A percentile compares a stretch with the other conserved stretches of the same genome.
Conservation (phyloP, 2,329 filamentous ascomycete species). For the Monilinia polystroma region DNA sequence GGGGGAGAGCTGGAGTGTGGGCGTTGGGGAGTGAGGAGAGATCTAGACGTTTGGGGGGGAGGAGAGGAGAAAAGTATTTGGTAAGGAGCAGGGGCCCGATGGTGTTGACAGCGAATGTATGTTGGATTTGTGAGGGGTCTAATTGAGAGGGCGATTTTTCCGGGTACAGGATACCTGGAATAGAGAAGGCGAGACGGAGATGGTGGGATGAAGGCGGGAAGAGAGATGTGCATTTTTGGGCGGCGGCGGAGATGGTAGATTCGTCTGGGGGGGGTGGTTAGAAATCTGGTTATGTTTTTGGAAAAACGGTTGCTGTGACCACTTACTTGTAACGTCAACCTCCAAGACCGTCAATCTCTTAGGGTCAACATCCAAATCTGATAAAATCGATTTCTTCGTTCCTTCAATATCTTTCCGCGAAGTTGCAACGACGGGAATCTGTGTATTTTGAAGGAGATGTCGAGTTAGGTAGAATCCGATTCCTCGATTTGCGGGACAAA, state of each 20-base stretch:
- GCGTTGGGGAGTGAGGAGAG: slow-evolving; percentile 34
- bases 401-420: slow-evolving; percentile 53
- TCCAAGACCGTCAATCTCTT: slow-evolving; percentile 51
- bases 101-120: slow-evolving; percentile 71
- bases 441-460: slow-evolving; percentile 56
- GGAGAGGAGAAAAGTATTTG: slow-evolving; percentile 70
- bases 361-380: slow-evolving; percentile 47
- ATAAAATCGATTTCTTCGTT: slow-evolving; percentile 50
- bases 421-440: slow-evolving; percentile 59
- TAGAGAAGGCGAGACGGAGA: slow-evolving; percentile 65
- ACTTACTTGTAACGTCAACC: slow-evolving; percentile 56
- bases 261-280: slow-evolving; percentile 50
- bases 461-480: slow-evolving; percentile 62
- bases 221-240: slow-evolving; percentile 48
- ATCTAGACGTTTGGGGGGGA: slow-evolving; percentile 58
- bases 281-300: neutral
- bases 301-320: neutral
- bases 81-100: slow-evolving; percentile 73
- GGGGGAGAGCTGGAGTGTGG: slow-evolving; percentile 43
- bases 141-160: slow-evolving; percentile 71
- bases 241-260: slow-evolving; percentile 57
- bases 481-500: slow-evolving; percentile 61
- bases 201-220: slow-evolving; percentile 55
- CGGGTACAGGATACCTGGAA: slow-evolving; percentile 70
- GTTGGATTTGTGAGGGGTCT: slow-evolving; percentile 57